These are phyloP conservation scores for Umbelopsis sp. DNA, from an alignment of 192 early-diverging fungal species.

Conservation along the genomic window DNA sequence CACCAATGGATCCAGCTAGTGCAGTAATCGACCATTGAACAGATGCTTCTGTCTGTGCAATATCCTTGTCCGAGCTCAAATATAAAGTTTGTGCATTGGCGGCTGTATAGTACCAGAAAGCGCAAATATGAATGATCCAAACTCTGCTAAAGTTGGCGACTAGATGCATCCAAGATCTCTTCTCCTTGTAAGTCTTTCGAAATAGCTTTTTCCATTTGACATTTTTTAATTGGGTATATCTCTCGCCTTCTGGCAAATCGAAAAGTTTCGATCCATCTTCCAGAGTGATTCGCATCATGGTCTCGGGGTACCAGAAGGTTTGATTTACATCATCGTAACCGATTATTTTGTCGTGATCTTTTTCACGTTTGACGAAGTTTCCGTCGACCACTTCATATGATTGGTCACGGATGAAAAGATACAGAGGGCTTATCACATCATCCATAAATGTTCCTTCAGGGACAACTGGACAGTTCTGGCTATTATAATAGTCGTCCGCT, in stretches of 20 bases:
- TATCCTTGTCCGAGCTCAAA: constrained; percentile 42
- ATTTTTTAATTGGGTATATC: constrained; percentile 62
- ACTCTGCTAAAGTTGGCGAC: constrained; percentile 83
- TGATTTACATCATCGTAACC: constrained; percentile 89
- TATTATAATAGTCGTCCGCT: constrained; percentile 62
- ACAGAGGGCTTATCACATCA: constrained; percentile 71
- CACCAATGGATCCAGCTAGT: constrained; percentile 69
- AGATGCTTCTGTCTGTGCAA: constrained; percentile 41
- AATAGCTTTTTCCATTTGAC: constrained; percentile 76
- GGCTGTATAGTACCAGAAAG: constrained; percentile 82
- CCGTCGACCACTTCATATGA: constrained; percentile 70
- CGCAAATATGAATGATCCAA: constrained; percentile 82
- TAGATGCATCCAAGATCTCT: constrained; percentile 81
- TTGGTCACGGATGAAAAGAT: constrained; percentile 75
- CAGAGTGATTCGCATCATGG: constrained; percentile 55
- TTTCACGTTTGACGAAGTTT: constrained; percentile 73
- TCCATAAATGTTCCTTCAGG: constrained; percentile 73
- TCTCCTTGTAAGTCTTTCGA: constrained; percentile 83
- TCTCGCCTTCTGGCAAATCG: constrained; percentile 55
- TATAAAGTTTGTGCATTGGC: constrained; percentile 72
- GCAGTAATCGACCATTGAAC: constrained; percentile 71
- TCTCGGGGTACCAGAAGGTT: constrained; percentile 76
- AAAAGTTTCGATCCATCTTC: constrained; percentile 11
- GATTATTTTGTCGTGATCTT: constrained; percentile 74
- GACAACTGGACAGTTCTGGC: constrained; percentile 53